phyloP scores from a whole-genome alignment of 495 filamentous ascomycete species.

The Xylaria grammica region DNA sequence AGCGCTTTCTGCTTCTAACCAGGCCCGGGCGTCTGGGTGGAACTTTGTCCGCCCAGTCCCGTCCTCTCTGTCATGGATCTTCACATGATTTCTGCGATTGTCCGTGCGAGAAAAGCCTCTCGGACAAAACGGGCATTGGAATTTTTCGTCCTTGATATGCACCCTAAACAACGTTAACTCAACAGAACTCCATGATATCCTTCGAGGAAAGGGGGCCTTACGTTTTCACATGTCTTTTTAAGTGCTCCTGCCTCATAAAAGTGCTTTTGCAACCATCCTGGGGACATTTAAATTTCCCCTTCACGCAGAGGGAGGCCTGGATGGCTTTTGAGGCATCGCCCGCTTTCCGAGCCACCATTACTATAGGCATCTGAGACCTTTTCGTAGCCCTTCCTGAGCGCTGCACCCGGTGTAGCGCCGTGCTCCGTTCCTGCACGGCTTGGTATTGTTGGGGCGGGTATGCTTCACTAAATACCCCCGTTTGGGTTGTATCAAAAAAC shows the following conservation, averaged over 20 bases:
- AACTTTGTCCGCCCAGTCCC: constrained; percentile 37
- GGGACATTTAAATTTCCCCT: constrained; percentile 30
- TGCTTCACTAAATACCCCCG: too few relatives aligned
- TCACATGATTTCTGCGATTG: constrained; percentile 45
- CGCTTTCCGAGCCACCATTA: constrained; percentile 20
- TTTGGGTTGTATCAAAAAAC: too few relatives aligned
- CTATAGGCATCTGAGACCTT: constrained; percentile 32
- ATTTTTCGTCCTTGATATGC: constrained; percentile 4
- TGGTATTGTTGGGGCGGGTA: not conserved
- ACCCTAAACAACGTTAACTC: constrained; percentile 2
- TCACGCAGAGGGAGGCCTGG: not conserved
- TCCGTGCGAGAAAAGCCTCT: constrained; percentile 40
- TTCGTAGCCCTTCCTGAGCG: constrained; percentile 22
- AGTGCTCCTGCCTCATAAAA: constrained; percentile 67
- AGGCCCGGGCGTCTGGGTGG: constrained; percentile 31
- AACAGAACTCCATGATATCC: not conserved
- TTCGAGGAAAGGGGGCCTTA: constrained; percentile 42
- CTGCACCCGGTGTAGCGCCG: constrained; percentile 41
- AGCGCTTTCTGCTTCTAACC: constrained; percentile 34
- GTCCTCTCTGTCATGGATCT: constrained; percentile 41
- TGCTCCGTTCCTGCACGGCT: constrained; percentile 37
- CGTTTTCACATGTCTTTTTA: constrained; percentile 68
- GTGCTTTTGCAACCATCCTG: constrained; percentile 44
- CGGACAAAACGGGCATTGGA: constrained; percentile 38
- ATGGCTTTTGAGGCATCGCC: not conserved